These are phyloP conservation scores for Cytospora piceicola DNA, from an alignment of 2,329 filamentous ascomycete species.

Conservation along the genomic window DNA sequence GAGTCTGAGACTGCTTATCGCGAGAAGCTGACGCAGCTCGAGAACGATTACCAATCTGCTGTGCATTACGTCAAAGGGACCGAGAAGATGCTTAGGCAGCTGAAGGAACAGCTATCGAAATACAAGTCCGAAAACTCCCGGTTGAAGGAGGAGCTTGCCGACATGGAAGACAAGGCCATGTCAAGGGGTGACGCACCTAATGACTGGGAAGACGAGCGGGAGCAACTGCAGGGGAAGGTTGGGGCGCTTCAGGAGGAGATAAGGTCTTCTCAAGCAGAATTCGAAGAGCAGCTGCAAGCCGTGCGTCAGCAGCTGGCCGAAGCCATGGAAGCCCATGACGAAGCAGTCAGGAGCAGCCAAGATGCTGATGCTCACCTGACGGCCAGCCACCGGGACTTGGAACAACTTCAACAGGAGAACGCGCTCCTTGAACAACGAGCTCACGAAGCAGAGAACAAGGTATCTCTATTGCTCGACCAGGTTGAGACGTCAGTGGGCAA, in stretches of 20 bases:
- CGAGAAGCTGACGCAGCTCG: constrained; percentile 89
- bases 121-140: constrained; percentile 87
- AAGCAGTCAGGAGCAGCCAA: constrained; percentile 60
- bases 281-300: constrained; percentile 72
- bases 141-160: constrained; percentile 79
- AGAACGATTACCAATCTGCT: constrained; percentile 96
- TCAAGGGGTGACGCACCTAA: constrained; percentile 48
- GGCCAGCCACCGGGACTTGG: constrained; percentile 68
- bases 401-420: constrained; percentile 84
- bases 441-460: constrained; percentile 88
- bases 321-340: constrained; percentile 70
- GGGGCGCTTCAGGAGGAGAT: constrained; percentile 71
- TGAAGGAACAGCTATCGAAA: constrained; percentile 94
- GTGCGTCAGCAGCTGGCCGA: constrained; percentile 72
- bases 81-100: constrained; percentile 98
- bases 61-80: constrained; percentile 98
- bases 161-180: constrained; percentile 57
- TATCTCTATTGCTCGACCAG: constrained; percentile 89
- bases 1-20: constrained; percentile 89
- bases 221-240: constrained; percentile 69
- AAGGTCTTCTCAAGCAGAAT: constrained; percentile 62
- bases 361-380: constrained; percentile 61
- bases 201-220: constrained; percentile 77
- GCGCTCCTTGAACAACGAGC: constrained; percentile 79
- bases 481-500: constrained; percentile 93